Base-by-base conservation (phyloP, 306 rosid genomes). In the Calophaca sinica region DNA sequence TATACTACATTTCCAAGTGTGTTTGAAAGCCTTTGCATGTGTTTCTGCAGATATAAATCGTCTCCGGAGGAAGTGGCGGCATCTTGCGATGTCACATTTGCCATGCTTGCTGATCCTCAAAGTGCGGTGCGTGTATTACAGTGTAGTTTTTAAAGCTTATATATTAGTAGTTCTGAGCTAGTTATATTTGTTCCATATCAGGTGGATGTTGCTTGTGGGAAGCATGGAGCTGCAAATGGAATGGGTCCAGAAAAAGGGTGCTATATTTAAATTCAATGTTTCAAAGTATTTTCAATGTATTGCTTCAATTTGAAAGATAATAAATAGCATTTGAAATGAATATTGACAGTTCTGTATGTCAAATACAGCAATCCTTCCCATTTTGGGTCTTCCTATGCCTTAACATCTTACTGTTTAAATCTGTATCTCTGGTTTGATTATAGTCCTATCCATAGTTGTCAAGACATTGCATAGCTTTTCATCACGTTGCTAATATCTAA, bases 101-200 rank as follows among this genome's bases (percentile, higher is more conserved):
- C 99, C 53, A 94, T 94, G 97, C 99, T 94, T 74, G 97, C 99
- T 9, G 97, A 91, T 84, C 99, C 99, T 55, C 87, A 88, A 66
- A 90, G 90, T 86, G 99, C 99, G 51, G 97, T 94, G 85, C 61
- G 97, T 90, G 79, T 81, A 73, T 82, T 79, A 73, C 73, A 39
- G 35, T 35, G 4, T 38, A 38, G 0, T 59, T 68, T 58, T 76
- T 5, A 5, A 45, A 44, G n/a, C 45, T 79, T 50, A 15, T 9
- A 4, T 74, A 11, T 51, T 46, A 60, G 5, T 38, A 5, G 69
- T 62, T 45, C 62, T 46, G 51, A 73, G 71, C 14, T 78, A n/a
- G 68, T 78, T 67, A 48, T 53, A 48, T 38, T 63, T 62, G 35
- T 66, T 58, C 53, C 62, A 6, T 84, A 38, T 58, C 81, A 94